Evolutionary conservation across 2,329 filamentous ascomycete species (phyloP).

Genomic region (Penicillium rolfsii): DNA sequence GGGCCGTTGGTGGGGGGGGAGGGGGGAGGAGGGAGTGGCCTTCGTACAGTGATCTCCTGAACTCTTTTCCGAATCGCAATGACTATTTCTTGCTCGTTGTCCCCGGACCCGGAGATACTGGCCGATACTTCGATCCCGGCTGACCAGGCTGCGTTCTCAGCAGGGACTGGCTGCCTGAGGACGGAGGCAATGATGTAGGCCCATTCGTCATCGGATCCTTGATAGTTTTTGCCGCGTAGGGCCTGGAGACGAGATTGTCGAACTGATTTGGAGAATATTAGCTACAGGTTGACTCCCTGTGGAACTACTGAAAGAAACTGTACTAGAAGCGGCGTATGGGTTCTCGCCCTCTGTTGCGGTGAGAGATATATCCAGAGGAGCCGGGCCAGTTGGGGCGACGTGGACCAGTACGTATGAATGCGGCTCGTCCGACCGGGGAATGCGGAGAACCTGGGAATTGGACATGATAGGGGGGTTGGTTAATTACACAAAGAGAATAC

Average conservation of each 20-base stretch:
- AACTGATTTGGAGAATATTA: slow-evolving; percentile 37
- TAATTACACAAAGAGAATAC: not conserved
- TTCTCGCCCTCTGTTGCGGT: slow-evolving; percentile 62
- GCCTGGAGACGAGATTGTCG: slow-evolving; percentile 41
- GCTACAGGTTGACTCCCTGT: not conserved
- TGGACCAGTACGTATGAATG: slow-evolving; percentile 54
- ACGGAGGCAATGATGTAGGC: slow-evolving; percentile 39
- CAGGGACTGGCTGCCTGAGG: slow-evolving; percentile 35
- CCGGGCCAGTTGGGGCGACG: slow-evolving; percentile 44
- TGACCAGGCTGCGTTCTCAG: slow-evolving; percentile 23
- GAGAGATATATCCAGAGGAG: slow-evolving; percentile 57
- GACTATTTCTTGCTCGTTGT: slow-evolving; percentile 41
- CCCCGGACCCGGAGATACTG: slow-evolving; percentile 27
- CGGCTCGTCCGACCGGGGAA: slow-evolving; percentile 52
- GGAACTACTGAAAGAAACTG: slow-evolving; percentile 1
- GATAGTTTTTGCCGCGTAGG: slow-evolving; percentile 48
- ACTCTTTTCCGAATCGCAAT: slow-evolving; percentile 50
- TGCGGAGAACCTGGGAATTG: slow-evolving; percentile 49
- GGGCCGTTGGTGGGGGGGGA: slow-evolving; percentile 7
- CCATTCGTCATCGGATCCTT: slow-evolving; percentile 50
- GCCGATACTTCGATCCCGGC: slow-evolving; percentile 40
- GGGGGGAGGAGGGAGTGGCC: slow-evolving; percentile 8
- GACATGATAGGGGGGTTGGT: slow-evolving; percentile 1
- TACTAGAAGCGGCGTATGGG: slow-evolving; percentile 56
- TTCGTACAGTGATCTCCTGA: slow-evolving; percentile 53